Conservation (phyloP, 345 rosid genomes). For the Alliaria petiolata region DNA sequence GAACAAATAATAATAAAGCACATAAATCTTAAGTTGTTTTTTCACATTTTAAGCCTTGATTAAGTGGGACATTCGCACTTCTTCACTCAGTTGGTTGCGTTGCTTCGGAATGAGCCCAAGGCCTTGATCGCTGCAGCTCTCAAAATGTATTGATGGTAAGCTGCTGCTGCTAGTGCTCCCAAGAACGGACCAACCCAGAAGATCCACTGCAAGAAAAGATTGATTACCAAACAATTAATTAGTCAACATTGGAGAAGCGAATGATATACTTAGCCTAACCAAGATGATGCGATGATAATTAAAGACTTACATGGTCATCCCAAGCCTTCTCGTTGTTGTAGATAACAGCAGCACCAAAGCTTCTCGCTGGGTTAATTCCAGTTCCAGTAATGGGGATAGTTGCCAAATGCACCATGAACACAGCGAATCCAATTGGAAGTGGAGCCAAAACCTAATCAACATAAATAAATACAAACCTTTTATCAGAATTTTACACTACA, state of each 20-base stretch:
- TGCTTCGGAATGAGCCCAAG: conserved; percentile 68
- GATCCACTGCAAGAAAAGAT: conserved; percentile 53
- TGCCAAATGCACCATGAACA: conserved; percentile 76
- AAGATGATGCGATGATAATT: not conserved
- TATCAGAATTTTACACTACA: not conserved
- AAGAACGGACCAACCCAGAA: conserved; percentile 80
- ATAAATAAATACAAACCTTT: not conserved
- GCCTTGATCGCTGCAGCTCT: conserved; percentile 69
- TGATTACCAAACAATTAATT: not conserved
- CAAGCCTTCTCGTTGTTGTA: conserved; percentile 50
- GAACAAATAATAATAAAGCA: conserved; percentile 15
- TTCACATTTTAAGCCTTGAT: not conserved
- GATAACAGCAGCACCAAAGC: conserved; percentile 81
- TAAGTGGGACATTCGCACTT: not conserved
- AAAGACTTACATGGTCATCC: conserved; percentile 50
- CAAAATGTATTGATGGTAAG: conserved; percentile 62
- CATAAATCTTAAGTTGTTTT: conserved; percentile 3
- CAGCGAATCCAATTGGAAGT: conserved; percentile 75
- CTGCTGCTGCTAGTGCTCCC: conserved; percentile 75
- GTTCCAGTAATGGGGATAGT: conserved; percentile 81
- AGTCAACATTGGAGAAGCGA: not conserved
- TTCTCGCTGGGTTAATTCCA: conserved; percentile 76
- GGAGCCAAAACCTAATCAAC: conserved; percentile 52
- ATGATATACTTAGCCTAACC: not conserved
- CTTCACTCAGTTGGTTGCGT: conserved; percentile 42